These are phyloP conservation scores for Tetrapisispora taiwanensis DNA, from an alignment of 805 yeast genomes.

Conservation along the genomic window DNA sequence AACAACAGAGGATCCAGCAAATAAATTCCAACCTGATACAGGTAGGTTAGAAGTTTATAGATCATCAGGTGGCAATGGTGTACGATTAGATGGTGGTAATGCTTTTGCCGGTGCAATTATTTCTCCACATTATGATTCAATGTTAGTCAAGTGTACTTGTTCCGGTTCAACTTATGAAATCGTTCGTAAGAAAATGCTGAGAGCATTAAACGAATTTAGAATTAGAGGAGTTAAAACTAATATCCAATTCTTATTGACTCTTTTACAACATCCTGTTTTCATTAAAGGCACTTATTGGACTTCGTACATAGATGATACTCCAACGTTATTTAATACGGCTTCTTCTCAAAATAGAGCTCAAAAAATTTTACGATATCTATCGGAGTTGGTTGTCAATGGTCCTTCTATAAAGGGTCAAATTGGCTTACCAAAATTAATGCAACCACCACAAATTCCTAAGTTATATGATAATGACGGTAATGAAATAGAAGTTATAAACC, in stretches of 20 bases:
- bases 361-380: conserved; percentile 78
- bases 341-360: conserved; percentile 93
- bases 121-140: conserved; percentile 92
- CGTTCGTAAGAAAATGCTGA: conserved; percentile 90
- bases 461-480: conserved; percentile 53
- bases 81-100: conserved; percentile 94
- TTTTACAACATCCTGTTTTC: conserved; percentile 80
- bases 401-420: conserved; percentile 89
- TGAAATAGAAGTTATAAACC: conserved; percentile 43
- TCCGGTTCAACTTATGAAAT: conserved; percentile 95
- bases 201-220: conserved; percentile 92
- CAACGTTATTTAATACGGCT: conserved; percentile 86
- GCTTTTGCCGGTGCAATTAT: conserved; percentile 94
- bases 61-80: conserved; percentile 98
- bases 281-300: conserved; percentile 89
- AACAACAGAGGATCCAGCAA: conserved; percentile 93
- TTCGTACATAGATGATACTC: conserved; percentile 97
- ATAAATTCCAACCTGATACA: conserved; percentile 94
- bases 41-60: conserved; percentile 96
- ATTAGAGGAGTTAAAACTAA: conserved; percentile 97
- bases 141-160: conserved; percentile 93
- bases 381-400: conserved; percentile 89
- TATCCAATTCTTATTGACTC: conserved; percentile 85
- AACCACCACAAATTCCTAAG: conserved; percentile 65
- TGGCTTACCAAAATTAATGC: conserved; percentile 72